Conservation (phyloP, 2,329 filamentous ascomycete genomes). For the Chaetomium olivaceum region DNA sequence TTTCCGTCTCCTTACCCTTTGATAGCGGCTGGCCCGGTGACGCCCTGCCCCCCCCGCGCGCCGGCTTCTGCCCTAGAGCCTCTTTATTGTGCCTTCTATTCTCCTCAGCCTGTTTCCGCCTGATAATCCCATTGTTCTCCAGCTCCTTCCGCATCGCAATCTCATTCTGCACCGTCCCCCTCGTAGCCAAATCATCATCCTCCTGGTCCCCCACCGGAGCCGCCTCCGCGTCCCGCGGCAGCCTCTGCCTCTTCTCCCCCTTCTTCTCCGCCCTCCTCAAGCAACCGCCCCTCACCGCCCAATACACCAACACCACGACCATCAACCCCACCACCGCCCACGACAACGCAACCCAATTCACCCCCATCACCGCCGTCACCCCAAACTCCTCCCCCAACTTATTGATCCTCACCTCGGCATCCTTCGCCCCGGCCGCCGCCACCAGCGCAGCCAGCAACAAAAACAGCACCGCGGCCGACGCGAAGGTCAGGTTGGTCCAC, state of each 20-base stretch:
- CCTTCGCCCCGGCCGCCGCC: conserved; percentile 16
- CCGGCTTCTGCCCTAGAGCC: too few relatives aligned
- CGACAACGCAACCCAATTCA: conserved; percentile 17
- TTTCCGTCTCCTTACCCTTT: background rate
- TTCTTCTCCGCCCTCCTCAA: conserved; percentile 14
- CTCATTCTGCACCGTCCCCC: too few relatives aligned
- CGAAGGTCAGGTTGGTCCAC: conserved; percentile 21
- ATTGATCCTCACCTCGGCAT: conserved; percentile 18
- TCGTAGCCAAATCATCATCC: too few relatives aligned
- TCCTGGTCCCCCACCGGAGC: background rate
- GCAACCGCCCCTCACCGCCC: conserved; percentile 11
- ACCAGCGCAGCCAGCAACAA: conserved; percentile 21
- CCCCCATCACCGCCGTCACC: conserved; percentile 20
- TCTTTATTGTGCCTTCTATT: too few relatives aligned
- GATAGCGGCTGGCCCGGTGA: too few relatives aligned
- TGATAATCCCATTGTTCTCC: too few relatives aligned
- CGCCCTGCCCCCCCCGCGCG: too few relatives aligned
- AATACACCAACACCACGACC: conserved; percentile 21
- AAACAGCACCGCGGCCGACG: conserved; percentile 5
- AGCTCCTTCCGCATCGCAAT: too few relatives aligned
- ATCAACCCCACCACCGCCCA: conserved; percentile 26
- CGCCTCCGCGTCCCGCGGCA: background rate
- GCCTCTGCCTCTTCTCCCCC: background rate
- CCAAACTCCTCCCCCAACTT: conserved; percentile 17
- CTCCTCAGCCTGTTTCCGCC: too few relatives aligned